Evolutionary conservation across 2,329 filamentous ascomycete species (phyloP), one percentile per base, ranked within the genome.

Genomic region (Zymoseptoria crescenta): DNA sequence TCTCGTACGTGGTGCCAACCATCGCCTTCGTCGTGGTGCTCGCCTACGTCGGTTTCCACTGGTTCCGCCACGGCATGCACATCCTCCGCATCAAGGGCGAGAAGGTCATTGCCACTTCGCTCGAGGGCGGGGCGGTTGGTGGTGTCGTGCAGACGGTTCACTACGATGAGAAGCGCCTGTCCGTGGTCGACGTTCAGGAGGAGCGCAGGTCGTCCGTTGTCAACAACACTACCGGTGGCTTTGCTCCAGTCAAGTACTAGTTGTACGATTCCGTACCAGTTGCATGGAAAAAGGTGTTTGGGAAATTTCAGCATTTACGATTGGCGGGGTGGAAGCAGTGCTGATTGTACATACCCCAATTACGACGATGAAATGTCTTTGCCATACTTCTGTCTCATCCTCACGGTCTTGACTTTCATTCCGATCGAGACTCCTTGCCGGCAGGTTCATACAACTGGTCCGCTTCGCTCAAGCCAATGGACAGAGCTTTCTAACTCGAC

Each of bases 1-100:
- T 76, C 66, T 77, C 74, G 13, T 78, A 77, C 66, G 57, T 78
- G 24, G 75, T 78, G 0, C 76, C 77, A 4, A 68, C 77, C 13
- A 70, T 75, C 56, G 76, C 76, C 21, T 79, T 79, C 66, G 58
- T 74, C 35, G 73, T 74, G 51, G 77, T 74, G 16, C 67, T 74
- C 21, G 67, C 54, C n/a, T 74, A 73, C 65, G 69, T 68, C 49
- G 59, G 59, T 21, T 67, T 63, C 62, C 69, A 71, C 67, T 74
- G 72, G 72, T 61, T 59, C 55, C 55, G 63, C 56, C 68, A 72
- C 52, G 70, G 71, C 59, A 65, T 71, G 57, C 65, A 68, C 57
- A 57, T 74, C 59, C 56, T 72, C 56, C 70, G 69, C 56, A 52
- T 69, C 62, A 73, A 73, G 68, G 65, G 65, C 55, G 66, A 67